Base-by-base conservation (phyloP, 1,139 yeast genomes). In the Candida smagusa region DNA sequence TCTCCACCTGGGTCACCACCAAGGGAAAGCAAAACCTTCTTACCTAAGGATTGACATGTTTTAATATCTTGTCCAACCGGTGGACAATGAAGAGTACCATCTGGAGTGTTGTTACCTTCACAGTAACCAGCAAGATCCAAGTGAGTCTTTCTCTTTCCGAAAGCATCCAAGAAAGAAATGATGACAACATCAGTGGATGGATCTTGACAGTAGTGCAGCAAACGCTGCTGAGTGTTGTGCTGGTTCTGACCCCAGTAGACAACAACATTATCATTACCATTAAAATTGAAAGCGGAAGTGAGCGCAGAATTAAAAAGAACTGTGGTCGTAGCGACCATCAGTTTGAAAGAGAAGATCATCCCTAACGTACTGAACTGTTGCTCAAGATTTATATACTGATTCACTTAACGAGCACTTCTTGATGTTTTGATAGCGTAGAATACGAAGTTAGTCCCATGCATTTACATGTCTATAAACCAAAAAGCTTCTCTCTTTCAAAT, bases 111-210 rank as follows among this genome's bases (percentile, higher is more conserved):
- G 1, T 47, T 37, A 11, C 33, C 41, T 3, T 40, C 36, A 31
- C 54, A 52, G 36, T 35, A 37, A 39, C 48, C 46, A 30, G 53
- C 44, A 26, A 49, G 47, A 40, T 50, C 48, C 30, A 48, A 47
- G 40, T 50, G 47, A 31, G 47, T 25, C 3, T 33, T 34, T 21
- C 37, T 59, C 45, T 19, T 52, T 28, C 86, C 85, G 59, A 83
- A 87, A 5, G 66, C 60, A 38, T 75, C 63, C 56, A 88, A 60
- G 58, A 88, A 88, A 2, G 95, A 76, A 30, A 52, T 31, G 23
- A 52, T 30, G 11, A 51, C 42, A 23, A 46, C 45, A 28, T 49
- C 54, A 9, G 45, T 48, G 8, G 36, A 35, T 22, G 36, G 37
- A 28, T 36, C 30, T 3, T 36, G 40, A 41, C 56, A 52, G 43